These are phyloP conservation scores for Eucalyptus tenuipes DNA, from an alignment of 345 rosid genomes.

Conservation along the genomic window DNA sequence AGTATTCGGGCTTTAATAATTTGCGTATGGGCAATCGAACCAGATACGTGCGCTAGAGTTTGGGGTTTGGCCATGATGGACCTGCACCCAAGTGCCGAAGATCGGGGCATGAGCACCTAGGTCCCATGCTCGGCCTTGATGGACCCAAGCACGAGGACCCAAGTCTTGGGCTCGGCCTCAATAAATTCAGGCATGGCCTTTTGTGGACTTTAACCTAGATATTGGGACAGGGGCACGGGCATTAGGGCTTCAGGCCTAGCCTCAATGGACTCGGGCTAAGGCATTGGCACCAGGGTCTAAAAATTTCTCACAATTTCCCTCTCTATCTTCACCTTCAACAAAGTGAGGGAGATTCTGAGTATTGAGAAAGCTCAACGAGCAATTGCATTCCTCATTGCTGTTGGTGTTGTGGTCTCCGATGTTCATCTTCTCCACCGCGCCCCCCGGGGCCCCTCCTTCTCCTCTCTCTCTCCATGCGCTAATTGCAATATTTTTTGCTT, in stretches of 20 bases:
- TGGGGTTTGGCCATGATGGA: neutral
- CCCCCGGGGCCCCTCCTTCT: too few relatives aligned
- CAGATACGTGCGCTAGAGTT: accelerated
- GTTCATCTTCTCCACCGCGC: accelerated
- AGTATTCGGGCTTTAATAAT: too few relatives aligned
- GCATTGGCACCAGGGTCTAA: neutral
- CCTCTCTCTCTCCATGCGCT: too few relatives aligned
- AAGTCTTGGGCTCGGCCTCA: neutral
- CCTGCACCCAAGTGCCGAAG: neutral
- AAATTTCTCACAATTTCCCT: neutral
- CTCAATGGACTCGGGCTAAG: neutral
- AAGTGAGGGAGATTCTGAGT: too few relatives aligned
- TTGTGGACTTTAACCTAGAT: neutral
- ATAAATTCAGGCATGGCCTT: neutral
- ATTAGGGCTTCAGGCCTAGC: neutral
- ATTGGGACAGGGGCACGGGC: neutral
- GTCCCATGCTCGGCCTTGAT: neutral
- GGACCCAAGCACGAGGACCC: neutral
- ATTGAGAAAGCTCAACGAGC: too few relatives aligned
- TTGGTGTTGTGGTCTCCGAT: too few relatives aligned
- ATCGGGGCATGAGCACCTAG: neutral
- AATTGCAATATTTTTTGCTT: too few relatives aligned
- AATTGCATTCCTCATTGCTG: neutral
- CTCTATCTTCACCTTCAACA: too few relatives aligned
- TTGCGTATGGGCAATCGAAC: neutral